Evolutionary conservation across 805 yeast genomes (phyloP).

Genomic region (Yarrowia sp.): DNA sequence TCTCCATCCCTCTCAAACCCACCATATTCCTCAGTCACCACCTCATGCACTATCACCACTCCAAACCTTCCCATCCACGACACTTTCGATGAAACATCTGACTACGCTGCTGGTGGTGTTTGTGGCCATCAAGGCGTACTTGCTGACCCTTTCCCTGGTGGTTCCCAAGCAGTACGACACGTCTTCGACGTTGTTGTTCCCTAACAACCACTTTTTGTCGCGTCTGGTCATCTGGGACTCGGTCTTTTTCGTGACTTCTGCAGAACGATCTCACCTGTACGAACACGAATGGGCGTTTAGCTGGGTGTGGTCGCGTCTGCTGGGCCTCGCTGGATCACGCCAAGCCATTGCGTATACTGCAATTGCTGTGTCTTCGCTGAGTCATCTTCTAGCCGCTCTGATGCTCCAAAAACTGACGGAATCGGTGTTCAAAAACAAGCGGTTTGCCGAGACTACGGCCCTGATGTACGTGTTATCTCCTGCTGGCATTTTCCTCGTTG

Average conservation of each 20-base stretch:
- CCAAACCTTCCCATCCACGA: not conserved
- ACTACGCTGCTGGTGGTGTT: conserved; percentile 16
- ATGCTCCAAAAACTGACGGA: conserved; percentile 60
- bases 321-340: conserved; percentile 12
- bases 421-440: conserved; percentile 39
- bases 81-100: conserved; percentile 7
- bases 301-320: conserved; percentile 70
- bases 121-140: conserved; percentile 21
- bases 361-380: conserved; percentile 58
- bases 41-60: not conserved
- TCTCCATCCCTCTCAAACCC: too few relatives aligned
- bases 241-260: conserved; percentile 72
- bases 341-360: conserved; percentile 54
- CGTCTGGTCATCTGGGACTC: conserved; percentile 81
- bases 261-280: conserved; percentile 59
- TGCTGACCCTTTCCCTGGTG: conserved; percentile 5
- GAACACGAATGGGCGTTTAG: conserved; percentile 94
- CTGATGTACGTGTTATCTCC: conserved; percentile 68
- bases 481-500: conserved; percentile 77
- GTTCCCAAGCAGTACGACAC: conserved; percentile 33
- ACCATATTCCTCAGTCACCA: too few relatives aligned
- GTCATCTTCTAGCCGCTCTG: conserved; percentile 60
- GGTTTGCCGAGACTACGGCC: conserved; percentile 51
- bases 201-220: conserved; percentile 4
- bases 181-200: conserved; percentile 24